Evolutionary conservation across 805 yeast species (phyloP).

Genomic region (Monosporozyma aerobia): DNA sequence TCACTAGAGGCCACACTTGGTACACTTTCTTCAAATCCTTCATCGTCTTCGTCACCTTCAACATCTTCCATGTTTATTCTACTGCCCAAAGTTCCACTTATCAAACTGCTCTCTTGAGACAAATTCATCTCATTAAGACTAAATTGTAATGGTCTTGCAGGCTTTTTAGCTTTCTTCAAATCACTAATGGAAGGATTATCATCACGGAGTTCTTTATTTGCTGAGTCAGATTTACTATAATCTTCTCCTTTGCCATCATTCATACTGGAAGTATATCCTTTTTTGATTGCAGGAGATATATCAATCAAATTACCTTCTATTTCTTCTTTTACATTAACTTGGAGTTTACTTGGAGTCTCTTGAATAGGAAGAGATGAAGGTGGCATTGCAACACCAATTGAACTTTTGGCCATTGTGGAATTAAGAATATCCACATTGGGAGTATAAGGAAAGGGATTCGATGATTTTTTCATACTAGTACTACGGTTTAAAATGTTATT

Average conservation of each 20-base stretch:
- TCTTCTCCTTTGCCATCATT: not conserved
- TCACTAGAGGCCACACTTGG: slow-evolving; percentile 19
- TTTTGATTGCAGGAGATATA: not conserved
- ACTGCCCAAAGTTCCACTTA: slow-evolving; percentile 1
- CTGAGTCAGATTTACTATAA: not conserved
- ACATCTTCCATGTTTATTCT: not conserved
- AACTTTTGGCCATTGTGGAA: not conserved
- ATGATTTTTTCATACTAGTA: not conserved
- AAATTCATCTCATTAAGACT: slow-evolving; percentile 17
- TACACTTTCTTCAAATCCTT: not conserved
- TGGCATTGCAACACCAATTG: not conserved
- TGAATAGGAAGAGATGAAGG: not conserved
- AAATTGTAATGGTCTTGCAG: slow-evolving; percentile 7
- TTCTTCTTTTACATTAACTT: not conserved
- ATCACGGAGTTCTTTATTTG: not conserved
- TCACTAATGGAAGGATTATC: slow-evolving; percentile 1
- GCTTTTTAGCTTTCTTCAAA: not conserved
- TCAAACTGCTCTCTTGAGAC: slow-evolving; percentile 8
- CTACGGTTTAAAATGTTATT: not conserved
- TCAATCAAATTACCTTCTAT: not conserved
- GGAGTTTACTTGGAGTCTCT: not conserved
- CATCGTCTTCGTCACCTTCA: not conserved
- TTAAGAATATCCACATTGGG: not conserved
- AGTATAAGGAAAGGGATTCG: slow-evolving; percentile 1
- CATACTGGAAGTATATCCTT: not conserved